Conservation (phyloP, 1,284 basidiomycete species). For the Cystobasidium pallidum region DNA sequence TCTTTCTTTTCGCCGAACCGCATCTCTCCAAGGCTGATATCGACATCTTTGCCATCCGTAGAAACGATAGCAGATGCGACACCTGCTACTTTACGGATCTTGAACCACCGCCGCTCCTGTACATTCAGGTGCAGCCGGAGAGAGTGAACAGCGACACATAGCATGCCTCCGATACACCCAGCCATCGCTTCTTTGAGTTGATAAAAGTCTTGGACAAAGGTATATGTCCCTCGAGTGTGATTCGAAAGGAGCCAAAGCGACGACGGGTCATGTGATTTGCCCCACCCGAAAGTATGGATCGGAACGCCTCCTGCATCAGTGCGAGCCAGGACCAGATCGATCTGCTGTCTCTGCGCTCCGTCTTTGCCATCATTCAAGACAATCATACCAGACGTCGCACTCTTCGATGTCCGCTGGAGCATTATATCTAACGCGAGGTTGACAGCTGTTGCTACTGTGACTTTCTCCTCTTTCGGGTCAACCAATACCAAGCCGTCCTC, state of each 20-base stretch:
- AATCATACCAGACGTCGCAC: slow-evolving; percentile 85
- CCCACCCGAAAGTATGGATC: slow-evolving; percentile 95
- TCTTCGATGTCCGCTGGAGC: slow-evolving; percentile 86
- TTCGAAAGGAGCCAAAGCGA: slow-evolving; percentile 99
- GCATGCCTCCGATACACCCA: slow-evolving; percentile 89
- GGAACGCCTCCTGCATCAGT: slow-evolving; percentile 89
- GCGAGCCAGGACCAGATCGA: slow-evolving; percentile 94
- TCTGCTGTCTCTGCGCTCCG: slow-evolving; percentile 89
- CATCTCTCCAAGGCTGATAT: slow-evolving; percentile 90
- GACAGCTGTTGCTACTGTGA: slow-evolving; percentile 92
- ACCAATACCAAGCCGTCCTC: slow-evolving; percentile 75
- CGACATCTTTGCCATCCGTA: slow-evolving; percentile 85
- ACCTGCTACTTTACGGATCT: slow-evolving; percentile 86
- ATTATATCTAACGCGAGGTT: slow-evolving; percentile 86
- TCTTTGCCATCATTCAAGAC: slow-evolving; percentile 90
- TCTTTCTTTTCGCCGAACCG: slow-evolving; percentile 89
- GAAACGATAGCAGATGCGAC: slow-evolving; percentile 79
- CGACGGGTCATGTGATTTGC: slow-evolving; percentile 91
- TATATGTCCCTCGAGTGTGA: slow-evolving; percentile 95
- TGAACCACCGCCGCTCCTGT: slow-evolving; percentile 76
- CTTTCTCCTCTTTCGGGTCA: slow-evolving; percentile 80
- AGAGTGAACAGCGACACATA: slow-evolving; percentile 82
- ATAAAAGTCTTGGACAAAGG: slow-evolving; percentile 92
- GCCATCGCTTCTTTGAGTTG: slow-evolving; percentile 84
- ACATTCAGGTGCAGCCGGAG: slow-evolving; percentile 91